Base-by-base conservation (phyloP, 306 rosid species). In the Prinsepia uniflora region DNA sequence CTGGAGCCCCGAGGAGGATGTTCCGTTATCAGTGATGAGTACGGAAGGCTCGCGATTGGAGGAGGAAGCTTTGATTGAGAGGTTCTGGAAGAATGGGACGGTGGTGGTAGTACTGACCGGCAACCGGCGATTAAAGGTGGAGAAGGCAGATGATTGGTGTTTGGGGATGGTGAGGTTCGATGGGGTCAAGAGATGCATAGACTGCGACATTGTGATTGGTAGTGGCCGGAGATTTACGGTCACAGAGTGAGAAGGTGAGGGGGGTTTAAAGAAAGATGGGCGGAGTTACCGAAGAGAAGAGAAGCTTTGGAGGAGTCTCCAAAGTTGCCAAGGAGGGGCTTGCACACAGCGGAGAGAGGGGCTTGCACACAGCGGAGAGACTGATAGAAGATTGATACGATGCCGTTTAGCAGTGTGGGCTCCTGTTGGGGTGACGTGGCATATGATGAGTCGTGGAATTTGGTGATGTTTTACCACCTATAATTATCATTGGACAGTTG, bases 111-210 rank as follows among this genome's bases (percentile, higher is more conserved):
- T 68, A 48, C 81, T 63, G 63, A 73, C 68, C 6, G 88, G 82
- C 18, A 79, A 74, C 22, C 81, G 66, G 65, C 76, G 66, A 50
- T 40, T 65, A 65, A 53, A 5, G 79, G 40, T 8, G 40, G 64
- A 70, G 11, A 70, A 65, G 20, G 68, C 52, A 36, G 75, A 54
- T 63, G 47, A 57, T 72, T 70, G 42, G 56, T 69, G 78, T 48
- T 67, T 64, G 39, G 81, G 30, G 50, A 71, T 18, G 48, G 78
- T 10, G 48, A 69, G 70, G 75, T 48, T 34, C 6, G 76, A 72
- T 58, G 86, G 74, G 45, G 85, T 80, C 75, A 82, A 80, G 80
- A 86, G 79, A 5, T 89, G 91, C 62, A 87, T 82, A 52, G 92
- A 87, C 45, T 83, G 96, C 4, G 92, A 75, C 99, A 95, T 95